These are phyloP conservation scores for Amylocarpus encephaloides DNA, from an alignment of 2,329 filamentous ascomycete genomes.

Conservation along the genomic window DNA sequence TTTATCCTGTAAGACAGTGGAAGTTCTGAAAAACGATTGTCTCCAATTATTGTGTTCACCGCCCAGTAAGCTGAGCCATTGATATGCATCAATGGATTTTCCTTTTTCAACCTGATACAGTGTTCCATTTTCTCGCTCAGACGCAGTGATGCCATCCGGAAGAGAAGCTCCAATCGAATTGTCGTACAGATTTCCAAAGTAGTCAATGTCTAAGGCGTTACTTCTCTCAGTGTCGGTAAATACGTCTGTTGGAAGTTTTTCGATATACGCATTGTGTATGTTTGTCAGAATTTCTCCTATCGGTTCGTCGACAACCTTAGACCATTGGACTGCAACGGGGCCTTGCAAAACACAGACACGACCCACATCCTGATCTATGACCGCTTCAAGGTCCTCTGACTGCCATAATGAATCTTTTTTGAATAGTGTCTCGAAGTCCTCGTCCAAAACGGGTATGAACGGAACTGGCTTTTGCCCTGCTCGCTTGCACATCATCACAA, in stretches of 20 bases:
- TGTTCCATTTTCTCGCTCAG: not conserved
- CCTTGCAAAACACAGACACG: constrained; percentile 95
- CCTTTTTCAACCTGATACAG: not conserved
- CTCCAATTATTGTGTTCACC: not conserved
- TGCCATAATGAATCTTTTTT: constrained; percentile 99
- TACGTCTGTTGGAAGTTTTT: constrained; percentile 68
- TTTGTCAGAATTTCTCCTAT: constrained; percentile 90
- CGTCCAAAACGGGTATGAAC: constrained; percentile 91
- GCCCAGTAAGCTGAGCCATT: not conserved
- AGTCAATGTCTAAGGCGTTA: constrained; percentile 91
- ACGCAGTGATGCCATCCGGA: too few relatives aligned
- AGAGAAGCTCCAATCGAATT: too few relatives aligned
- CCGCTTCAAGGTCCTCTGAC: constrained; percentile 92
- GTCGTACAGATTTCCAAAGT: constrained; percentile 68
- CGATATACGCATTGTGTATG: constrained; percentile 84
- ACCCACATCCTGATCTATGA: constrained; percentile 92
- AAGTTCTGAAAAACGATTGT: too few relatives aligned
- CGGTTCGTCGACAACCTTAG: constrained; percentile 83
- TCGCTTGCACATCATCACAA: constrained; percentile 85
- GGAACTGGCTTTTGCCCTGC: constrained; percentile 93
- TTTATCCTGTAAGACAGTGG: not conserved
- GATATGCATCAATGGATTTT: not conserved
- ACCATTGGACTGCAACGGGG: constrained; percentile 86
- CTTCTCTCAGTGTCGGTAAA: constrained; percentile 67
- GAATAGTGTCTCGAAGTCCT: constrained; percentile 99